Evolutionary conservation across 2,329 filamentous ascomycete species (phyloP).

Genomic region (Amphichorda felina): DNA sequence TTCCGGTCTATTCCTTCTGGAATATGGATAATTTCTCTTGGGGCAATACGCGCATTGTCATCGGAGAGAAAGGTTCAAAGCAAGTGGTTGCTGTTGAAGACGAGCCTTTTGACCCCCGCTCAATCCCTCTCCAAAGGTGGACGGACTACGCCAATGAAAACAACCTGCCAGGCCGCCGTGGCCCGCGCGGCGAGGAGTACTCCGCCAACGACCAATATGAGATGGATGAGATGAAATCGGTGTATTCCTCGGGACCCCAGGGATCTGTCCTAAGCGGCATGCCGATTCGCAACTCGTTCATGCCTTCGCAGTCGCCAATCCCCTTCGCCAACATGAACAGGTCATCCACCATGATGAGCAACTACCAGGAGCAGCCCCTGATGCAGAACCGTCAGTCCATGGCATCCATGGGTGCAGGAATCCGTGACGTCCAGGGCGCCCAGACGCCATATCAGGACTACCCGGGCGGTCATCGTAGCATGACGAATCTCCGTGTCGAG

Average conservation of each 20-base stretch:
- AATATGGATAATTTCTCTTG: slow-evolving; percentile 98
- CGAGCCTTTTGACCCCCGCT: slow-evolving; percentile 80
- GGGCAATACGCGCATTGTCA: slow-evolving; percentile 96
- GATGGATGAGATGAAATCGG: slow-evolving; percentile 95
- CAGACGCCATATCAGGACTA: slow-evolving; percentile 48
- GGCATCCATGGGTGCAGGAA: slow-evolving; percentile 48
- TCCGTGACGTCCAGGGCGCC: slow-evolving; percentile 33
- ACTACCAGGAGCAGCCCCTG: slow-evolving; percentile 35
- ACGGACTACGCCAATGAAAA: slow-evolving; percentile 87
- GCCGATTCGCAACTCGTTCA: slow-evolving; percentile 58
- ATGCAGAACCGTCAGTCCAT: slow-evolving; percentile 58
- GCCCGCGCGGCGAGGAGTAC: slow-evolving; percentile 55
- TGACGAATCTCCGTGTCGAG: slow-evolving; percentile 43
- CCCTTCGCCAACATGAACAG: slow-evolving; percentile 49
- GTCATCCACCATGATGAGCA: slow-evolving; percentile 29
- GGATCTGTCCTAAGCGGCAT: slow-evolving; percentile 84
- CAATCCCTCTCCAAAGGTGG: slow-evolving; percentile 91
- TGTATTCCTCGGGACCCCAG: slow-evolving; percentile 84
- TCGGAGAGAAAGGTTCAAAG: slow-evolving; percentile 86
- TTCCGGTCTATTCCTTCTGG: slow-evolving; percentile 98
- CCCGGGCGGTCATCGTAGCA: slow-evolving; percentile 43
- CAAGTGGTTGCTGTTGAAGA: slow-evolving; percentile 79
- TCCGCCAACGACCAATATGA: slow-evolving; percentile 64
- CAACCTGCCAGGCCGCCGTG: slow-evolving; percentile 82
- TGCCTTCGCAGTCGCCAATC: slow-evolving; percentile 58